Conservation (phyloP, 2,329 filamentous ascomycete species). For the Alternaria longipes region DNA sequence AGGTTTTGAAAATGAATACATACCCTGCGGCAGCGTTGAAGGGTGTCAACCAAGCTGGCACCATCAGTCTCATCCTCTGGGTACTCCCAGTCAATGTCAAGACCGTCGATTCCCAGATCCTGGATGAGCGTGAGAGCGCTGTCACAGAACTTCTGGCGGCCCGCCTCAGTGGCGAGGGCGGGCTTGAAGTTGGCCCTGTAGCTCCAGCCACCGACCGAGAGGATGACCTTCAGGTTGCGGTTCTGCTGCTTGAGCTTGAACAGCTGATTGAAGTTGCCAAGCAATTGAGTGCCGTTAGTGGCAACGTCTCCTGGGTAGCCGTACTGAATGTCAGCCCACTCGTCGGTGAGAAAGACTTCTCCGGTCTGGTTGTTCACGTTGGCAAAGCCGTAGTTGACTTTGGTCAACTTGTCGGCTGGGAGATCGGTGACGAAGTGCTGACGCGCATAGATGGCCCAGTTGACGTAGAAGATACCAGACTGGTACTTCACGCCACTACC, state of each 20-base stretch:
- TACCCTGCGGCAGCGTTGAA: slow-evolving; percentile 46
- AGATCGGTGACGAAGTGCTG: slow-evolving; percentile 85
- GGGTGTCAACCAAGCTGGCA: slow-evolving; percentile 49
- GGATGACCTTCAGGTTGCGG: slow-evolving; percentile 77
- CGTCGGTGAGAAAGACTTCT: slow-evolving; percentile 62
- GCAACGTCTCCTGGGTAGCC: slow-evolving; percentile 73
- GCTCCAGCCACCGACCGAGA: slow-evolving; percentile 84
- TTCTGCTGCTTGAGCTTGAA: slow-evolving; percentile 79
- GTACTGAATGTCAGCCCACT: slow-evolving; percentile 61
- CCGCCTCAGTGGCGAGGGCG: slow-evolving; percentile 69
- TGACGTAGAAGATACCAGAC: slow-evolving; percentile 75
- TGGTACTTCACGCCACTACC: slow-evolving; percentile 57
- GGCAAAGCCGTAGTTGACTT: slow-evolving; percentile 89
- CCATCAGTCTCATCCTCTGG: slow-evolving; percentile 51
- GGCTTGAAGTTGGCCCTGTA: slow-evolving; percentile 79
- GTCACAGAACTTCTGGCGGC: slow-evolving; percentile 71
- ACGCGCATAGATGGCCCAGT: slow-evolving; percentile 83
- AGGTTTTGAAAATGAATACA: slow-evolving; percentile 24
- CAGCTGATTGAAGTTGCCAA: slow-evolving; percentile 80
- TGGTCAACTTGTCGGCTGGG: slow-evolving; percentile 81
- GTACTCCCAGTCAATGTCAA: slow-evolving; percentile 60
- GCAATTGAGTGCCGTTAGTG: slow-evolving; percentile 73
- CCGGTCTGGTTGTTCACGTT: slow-evolving; percentile 81
- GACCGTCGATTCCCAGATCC: slow-evolving; percentile 73
- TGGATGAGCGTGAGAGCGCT: slow-evolving; percentile 78